Percentiles rank a stretch among this genome's conserved stretches.
phyloP scores from a whole-genome alignment of 805 yeast genomes.

The Wickerhamomyces mucosus region DNA sequence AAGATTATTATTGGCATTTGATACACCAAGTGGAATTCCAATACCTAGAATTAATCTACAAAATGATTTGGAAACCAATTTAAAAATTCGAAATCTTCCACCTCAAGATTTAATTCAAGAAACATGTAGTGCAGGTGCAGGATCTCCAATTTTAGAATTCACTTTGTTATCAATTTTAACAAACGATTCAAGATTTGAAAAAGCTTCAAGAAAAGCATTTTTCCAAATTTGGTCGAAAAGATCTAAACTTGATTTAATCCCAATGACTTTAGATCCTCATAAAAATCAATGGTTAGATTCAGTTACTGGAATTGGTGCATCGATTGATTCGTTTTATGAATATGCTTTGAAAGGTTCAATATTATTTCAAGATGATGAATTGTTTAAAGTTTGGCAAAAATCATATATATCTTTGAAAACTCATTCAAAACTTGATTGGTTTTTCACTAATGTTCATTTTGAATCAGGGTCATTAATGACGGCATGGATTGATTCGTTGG shows the following conservation, averaged over 20 bases:
- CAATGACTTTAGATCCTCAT: conserved; percentile 65
- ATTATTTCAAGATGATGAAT: conserved; percentile 52
- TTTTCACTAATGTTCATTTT: conserved; percentile 47
- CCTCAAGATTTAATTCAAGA: conserved; percentile 41
- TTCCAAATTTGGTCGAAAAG: conserved; percentile 63
- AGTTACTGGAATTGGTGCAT: conserved; percentile 80
- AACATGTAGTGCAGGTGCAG: conserved; percentile 84
- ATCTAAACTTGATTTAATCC: conserved; percentile 53
- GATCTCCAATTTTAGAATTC: conserved; percentile 75
- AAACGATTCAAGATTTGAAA: conserved; percentile 62
- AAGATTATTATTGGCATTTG: conserved; percentile 60
- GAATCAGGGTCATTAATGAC: conserved; percentile 39
- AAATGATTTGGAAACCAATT: conserved; percentile 36
- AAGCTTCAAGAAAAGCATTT: conserved; percentile 51
- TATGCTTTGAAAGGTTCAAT: conserved; percentile 74
- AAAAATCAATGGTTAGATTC: conserved; percentile 46
- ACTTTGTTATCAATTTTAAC: conserved; percentile 67
- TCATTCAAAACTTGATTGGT: conserved; percentile 43
- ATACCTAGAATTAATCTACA: conserved; percentile 68
- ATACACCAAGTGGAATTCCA: conserved; percentile 58
- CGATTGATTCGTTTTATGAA: conserved; percentile 85
- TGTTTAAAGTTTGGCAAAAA: conserved; percentile 45
- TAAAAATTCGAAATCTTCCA: too few relatives aligned
- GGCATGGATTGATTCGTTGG: conserved; percentile 75
- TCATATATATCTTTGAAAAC: conserved; percentile 51